Base-by-base conservation (phyloP, 2,329 filamentous ascomycete species). In the Dendrostoma leiphaemia region DNA sequence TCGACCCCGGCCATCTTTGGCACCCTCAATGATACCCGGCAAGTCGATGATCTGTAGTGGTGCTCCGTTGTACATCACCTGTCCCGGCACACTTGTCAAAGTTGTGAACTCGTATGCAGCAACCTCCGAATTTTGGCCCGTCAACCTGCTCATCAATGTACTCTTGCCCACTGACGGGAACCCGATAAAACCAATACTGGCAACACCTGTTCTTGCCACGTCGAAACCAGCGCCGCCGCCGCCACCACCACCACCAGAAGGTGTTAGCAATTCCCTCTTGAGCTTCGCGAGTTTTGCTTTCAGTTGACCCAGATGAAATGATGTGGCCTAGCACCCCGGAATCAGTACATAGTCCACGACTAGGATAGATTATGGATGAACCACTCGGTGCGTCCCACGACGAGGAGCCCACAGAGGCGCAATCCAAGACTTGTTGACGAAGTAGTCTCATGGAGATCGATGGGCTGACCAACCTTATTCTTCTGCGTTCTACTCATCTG, bases 41-140 rank as follows among this genome's bases (percentile, higher is more conserved):
- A 99, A 79, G 81, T 99, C 94, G 60, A 99, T 90, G 76, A 99
- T 97, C 74, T 99, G 94, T 64, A 99, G 88, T 65, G 96, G 96
- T 45, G 94, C 94, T 56, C 80, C 94, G 68, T 99, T 97, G 76
- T 97, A 97, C 64, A 88, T 76, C 59, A 99, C 91, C 76, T 97
- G 94, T 51, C 94, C 94, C 38, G 94, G 94, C 46, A 99, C 94
- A 43, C 93, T 97, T 32, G 94, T 99, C 71, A 99, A 81, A 51
- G 94, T 99, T 61, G 94, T 99, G 78, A 99, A 99, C 71, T 99
- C 94, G 74, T 99, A 99, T 49, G 93, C 94, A 17, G 94, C 94
- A 53, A 86, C 93, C 79, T 99, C 94, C 2, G 93, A 97, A 71
- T 99, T 93, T 74, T 97, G 93, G 49, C 94, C 94, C 40, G 94